Conservation (phyloP, 805 yeast species). For the Saccharomyces eubayanus region DNA sequence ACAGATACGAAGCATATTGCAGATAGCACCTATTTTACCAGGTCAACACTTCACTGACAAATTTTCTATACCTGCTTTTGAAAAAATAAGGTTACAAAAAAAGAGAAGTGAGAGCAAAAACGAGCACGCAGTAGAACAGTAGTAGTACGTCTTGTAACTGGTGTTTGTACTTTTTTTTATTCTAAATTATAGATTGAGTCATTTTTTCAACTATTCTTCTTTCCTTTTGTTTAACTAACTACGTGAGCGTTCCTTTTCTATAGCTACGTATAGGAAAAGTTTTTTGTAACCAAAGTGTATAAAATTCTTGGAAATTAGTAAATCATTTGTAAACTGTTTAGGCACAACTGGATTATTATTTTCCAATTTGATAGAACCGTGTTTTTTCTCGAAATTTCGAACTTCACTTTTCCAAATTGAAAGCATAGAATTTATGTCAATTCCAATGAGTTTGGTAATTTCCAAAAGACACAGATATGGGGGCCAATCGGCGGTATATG, state of each 20-base stretch:
- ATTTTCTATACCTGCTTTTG: constrained; percentile 60
- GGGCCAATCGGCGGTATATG: constrained; percentile 18
- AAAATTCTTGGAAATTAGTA: constrained; percentile 2
- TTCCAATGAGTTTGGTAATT: constrained; percentile 2
- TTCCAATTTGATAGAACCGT: constrained; percentile 3
- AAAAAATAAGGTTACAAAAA: constrained; percentile 37
- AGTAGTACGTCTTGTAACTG: not conserved
- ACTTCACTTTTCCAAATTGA: constrained; percentile 14
- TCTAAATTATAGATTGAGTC: not conserved
- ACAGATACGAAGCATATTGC: constrained; percentile 49
- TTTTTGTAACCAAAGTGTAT: constrained; percentile 13
- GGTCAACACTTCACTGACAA: constrained; percentile 63
- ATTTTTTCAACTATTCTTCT: not conserved
- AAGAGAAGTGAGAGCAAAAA: not conserved
- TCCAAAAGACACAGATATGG: constrained; percentile 20
- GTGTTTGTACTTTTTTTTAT: not conserved
- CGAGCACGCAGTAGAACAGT: not conserved
- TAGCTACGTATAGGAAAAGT: not conserved
- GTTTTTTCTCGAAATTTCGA: constrained; percentile 7
- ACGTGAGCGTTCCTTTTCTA: not conserved
- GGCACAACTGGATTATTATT: constrained; percentile 11
- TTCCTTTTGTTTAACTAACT: not conserved
- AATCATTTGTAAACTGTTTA: constrained; percentile 3
- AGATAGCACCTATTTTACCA: constrained; percentile 71
- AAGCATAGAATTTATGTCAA: not conserved